These are phyloP conservation scores for Naegleria lovaniensis DNA, from an alignment of 208 protist species.

Conservation along the genomic window DNA sequence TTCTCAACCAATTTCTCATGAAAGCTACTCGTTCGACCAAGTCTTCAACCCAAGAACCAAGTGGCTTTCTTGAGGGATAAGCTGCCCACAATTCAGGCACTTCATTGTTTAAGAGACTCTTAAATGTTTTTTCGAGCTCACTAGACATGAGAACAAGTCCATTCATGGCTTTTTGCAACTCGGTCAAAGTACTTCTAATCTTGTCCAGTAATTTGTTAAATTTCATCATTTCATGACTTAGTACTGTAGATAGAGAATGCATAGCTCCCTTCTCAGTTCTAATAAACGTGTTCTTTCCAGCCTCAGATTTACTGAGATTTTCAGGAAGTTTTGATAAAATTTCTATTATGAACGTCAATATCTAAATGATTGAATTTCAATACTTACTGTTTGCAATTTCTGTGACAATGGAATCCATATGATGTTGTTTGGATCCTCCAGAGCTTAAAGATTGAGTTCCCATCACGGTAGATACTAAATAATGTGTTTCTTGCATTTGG, in stretches of 20 bases:
- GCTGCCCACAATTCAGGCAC: conserved; percentile 85
- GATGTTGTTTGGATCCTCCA: conserved; percentile 17
- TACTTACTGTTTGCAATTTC: conserved; percentile 33
- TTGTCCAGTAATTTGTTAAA: conserved; percentile 89
- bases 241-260: conserved; percentile 90
- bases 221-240: conserved; percentile 87
- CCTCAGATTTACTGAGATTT: conserved; percentile 31
- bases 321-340: conserved; percentile 30
- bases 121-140: conserved; percentile 89
- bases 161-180: conserved; percentile 87
- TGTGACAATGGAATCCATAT: conserved; percentile 19
- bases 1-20: conserved; percentile 81
- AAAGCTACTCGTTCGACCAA: conserved; percentile 81
- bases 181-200: conserved; percentile 69
- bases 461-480: conserved; percentile 78
- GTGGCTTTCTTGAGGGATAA: conserved; percentile 93
- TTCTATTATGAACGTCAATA: not conserved
- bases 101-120: conserved; percentile 83
- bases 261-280: conserved; percentile 76
- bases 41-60: conserved; percentile 91
- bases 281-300: conserved; percentile 72
- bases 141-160: conserved; percentile 91
- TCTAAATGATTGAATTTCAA: not conserved
- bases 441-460: conserved; percentile 75
- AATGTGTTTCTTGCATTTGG: conserved; percentile 81